These are phyloP conservation scores for Fraxinus velutina DNA, from an alignment of 305 asterid species.

Conservation along the genomic window DNA sequence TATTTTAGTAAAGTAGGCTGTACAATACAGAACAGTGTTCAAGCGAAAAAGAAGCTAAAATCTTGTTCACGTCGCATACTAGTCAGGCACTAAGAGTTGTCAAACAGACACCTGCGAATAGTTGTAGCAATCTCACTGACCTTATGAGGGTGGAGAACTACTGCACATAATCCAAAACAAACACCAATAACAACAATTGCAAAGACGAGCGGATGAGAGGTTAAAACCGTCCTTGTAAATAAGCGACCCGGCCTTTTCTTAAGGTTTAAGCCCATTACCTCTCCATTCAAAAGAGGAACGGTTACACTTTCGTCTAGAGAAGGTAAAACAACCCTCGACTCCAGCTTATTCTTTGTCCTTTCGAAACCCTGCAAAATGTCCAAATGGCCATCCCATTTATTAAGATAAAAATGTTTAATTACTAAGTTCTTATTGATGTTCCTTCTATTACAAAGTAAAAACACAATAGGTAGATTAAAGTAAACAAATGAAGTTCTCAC, in stretches of 20 bases:
- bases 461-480: not conserved
- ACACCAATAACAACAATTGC: slow-evolving; percentile 40
- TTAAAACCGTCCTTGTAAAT: slow-evolving; percentile 26
- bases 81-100: slow-evolving; percentile 25
- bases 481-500: slow-evolving; percentile 24
- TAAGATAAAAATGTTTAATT: not conserved
- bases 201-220: slow-evolving; percentile 45
- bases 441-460: not conserved
- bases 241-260: slow-evolving; percentile 33
- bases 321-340: slow-evolving; percentile 6
- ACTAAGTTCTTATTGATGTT: not conserved
- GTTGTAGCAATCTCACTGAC: slow-evolving; percentile 55
- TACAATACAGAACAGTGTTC: not conserved
- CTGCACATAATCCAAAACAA: slow-evolving; percentile 66
- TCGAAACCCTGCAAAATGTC: slow-evolving; percentile 35
- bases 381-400: slow-evolving; percentile 15
- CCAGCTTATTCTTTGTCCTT: slow-evolving; percentile 23
- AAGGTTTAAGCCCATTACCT: slow-evolving; percentile 37
- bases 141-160: slow-evolving; percentile 59
- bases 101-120: slow-evolving; percentile 60
- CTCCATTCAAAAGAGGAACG: slow-evolving; percentile 47
- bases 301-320: slow-evolving; percentile 29
- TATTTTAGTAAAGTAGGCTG: not conserved
- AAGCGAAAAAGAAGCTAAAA: not conserved
- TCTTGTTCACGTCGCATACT: not conserved